phyloP scores from a whole-genome alignment of 257 asterid genomes.

The Echites panduratus region DNA sequence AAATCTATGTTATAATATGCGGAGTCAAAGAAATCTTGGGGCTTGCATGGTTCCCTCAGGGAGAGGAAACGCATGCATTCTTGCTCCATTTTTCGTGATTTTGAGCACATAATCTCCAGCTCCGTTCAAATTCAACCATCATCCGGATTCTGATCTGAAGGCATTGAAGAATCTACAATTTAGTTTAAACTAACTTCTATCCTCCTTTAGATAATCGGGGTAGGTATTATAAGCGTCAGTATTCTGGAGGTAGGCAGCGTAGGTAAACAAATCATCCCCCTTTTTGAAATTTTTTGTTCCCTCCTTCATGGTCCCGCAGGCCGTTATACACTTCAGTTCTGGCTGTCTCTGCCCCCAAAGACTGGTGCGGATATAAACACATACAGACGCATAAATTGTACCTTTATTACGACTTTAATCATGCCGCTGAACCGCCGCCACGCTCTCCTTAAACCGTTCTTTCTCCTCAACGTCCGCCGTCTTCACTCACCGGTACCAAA shows the following conservation, averaged over 20 bases:
- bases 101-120: neutral
- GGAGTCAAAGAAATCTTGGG: neutral
- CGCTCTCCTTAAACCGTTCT: slow-evolving; percentile 27
- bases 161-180: neutral
- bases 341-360: neutral
- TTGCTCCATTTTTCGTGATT: no score
- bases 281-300: neutral
- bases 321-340: neutral
- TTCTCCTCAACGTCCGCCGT: slow-evolving; percentile 9
- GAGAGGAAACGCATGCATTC: neutral
- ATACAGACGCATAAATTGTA: slow-evolving; percentile 18
- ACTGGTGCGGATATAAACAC: neutral
- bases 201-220: neutral
- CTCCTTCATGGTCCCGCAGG: neutral
- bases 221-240: neutral
- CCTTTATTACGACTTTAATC: slow-evolving; percentile 21
- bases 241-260: neutral
- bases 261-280: neutral
- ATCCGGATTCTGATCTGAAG: neutral
- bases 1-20: neutral
- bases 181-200: neutral
- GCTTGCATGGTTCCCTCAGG: neutral
- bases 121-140: neutral
- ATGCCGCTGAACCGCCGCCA: slow-evolving; percentile 14
- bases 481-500: slow-evolving; percentile 21